These are phyloP conservation scores for Acanthamoeba lenticulata DNA, from an alignment of 208 protist species.

Conservation along the genomic window DNA sequence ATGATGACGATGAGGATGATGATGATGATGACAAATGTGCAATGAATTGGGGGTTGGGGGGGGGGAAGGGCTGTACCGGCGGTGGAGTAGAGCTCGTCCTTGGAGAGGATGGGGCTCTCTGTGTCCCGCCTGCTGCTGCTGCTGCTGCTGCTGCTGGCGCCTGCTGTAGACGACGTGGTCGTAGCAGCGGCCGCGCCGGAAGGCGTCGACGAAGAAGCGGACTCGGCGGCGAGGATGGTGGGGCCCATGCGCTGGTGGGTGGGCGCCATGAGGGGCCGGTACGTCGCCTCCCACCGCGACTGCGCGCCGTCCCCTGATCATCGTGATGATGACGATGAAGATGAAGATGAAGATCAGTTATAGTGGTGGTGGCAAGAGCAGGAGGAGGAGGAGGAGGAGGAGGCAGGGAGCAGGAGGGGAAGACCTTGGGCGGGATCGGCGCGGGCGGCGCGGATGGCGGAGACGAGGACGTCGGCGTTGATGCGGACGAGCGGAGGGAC, in stretches of 20 bases:
- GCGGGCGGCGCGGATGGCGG: background rate
- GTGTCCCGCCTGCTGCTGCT: background rate
- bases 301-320: background rate
- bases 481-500: constrained; percentile 77
- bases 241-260: constrained; percentile 26
- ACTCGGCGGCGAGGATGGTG: too few species aligned
- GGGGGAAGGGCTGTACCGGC: background rate
- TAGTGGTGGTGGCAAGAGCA: background rate
- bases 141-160: background rate
- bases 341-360: too few species aligned
- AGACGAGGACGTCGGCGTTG: background rate
- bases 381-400: background rate
- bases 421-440: background rate
- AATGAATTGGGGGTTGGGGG: too few species aligned
- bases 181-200: background rate
- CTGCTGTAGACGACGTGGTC: background rate
- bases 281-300: background rate
- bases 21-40: too few species aligned
- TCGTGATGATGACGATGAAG: too few species aligned
- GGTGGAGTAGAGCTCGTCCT: constrained; percentile 48
- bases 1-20: too few species aligned
- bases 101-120: background rate
- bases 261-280: constrained; percentile 3
- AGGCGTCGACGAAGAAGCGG: too few species aligned
- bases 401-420: background rate